A percentile compares a stretch with the other conserved stretches of the same genome.
Conservation (phyloP, 2,329 filamentous ascomycete genomes). For the Venturia effusa region DNA sequence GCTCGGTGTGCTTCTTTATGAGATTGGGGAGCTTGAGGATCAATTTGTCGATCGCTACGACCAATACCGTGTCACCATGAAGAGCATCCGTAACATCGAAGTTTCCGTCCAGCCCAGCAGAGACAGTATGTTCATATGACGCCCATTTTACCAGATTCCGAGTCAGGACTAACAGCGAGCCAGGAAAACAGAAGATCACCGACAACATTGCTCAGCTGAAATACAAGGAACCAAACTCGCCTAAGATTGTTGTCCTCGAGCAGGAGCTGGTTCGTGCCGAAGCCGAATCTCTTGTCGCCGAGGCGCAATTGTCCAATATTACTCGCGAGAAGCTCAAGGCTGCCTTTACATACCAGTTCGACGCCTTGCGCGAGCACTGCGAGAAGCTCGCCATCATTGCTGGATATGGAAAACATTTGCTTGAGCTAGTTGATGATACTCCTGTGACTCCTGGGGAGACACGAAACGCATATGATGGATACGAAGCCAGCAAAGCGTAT, state of each 20-base stretch:
- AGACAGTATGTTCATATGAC: conserved; percentile 57
- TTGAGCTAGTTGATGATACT: conserved; percentile 91
- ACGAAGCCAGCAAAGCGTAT: conserved; percentile 86
- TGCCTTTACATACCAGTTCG: conserved; percentile 95
- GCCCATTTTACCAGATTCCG: not conserved
- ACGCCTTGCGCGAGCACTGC: conserved; percentile 91
- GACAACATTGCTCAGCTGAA: conserved; percentile 98
- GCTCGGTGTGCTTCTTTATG: conserved; percentile 92
- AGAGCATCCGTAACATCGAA: conserved; percentile 98
- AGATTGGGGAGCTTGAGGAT: conserved; percentile 96
- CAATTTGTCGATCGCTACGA: conserved; percentile 98
- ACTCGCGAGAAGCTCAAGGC: conserved; percentile 99
- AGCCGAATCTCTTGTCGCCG: conserved; percentile 95
- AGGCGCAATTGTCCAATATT: conserved; percentile 97
- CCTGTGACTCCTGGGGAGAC: conserved; percentile 97
- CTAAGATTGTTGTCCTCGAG: conserved; percentile 93
- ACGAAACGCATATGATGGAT: conserved; percentile 89
- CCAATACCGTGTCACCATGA: conserved; percentile 97
- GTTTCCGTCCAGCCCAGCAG: conserved; percentile 95
- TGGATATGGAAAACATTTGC: conserved; percentile 94
- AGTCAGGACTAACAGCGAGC: not conserved
- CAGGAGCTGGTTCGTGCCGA: conserved; percentile 97
- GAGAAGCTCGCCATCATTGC: conserved; percentile 98
- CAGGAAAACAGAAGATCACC: conserved; percentile 94
- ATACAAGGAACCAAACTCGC: conserved; percentile 98